Conservation (phyloP, 257 asterid genomes). For the Agastache rugosa region DNA sequence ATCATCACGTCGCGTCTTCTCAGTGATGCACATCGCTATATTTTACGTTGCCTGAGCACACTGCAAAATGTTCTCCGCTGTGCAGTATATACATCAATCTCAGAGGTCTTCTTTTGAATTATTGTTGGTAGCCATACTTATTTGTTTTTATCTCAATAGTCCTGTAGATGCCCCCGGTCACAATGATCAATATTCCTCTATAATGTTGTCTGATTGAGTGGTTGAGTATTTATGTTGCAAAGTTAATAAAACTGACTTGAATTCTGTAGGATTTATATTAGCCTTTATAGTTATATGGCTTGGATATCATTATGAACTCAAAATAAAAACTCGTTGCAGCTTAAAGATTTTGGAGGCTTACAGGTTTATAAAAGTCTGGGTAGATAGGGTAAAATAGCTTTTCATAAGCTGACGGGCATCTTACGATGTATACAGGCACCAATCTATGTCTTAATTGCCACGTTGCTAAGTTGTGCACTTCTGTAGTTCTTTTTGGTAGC, state of each 20-base stretch:
- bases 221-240: constrained; percentile 4
- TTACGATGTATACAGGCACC: not conserved
- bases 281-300: not conserved
- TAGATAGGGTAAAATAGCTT: not conserved
- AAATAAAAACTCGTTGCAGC: not conserved
- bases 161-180: not conserved
- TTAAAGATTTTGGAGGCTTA: not conserved
- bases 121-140: constrained; percentile 15
- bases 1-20: constrained; percentile 80
- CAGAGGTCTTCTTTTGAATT: constrained; percentile 66
- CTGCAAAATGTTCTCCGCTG: constrained; percentile 59
- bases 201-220: constrained; percentile 15
- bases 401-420: constrained; percentile 7
- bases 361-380: not conserved
- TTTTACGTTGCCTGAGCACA: constrained; percentile 78
- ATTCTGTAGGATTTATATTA: not conserved
- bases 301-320: not conserved
- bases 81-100: constrained; percentile 77
- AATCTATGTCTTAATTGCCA: not conserved
- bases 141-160: not conserved
- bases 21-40: constrained; percentile 92
- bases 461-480: not conserved
- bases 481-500: constrained; percentile 1
- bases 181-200: constrained; percentile 10
- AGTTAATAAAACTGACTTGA: constrained; percentile 1